Base-by-base conservation (phyloP, 2,329 filamentous ascomycete genomes). In the Exophiala viscosa region DNA sequence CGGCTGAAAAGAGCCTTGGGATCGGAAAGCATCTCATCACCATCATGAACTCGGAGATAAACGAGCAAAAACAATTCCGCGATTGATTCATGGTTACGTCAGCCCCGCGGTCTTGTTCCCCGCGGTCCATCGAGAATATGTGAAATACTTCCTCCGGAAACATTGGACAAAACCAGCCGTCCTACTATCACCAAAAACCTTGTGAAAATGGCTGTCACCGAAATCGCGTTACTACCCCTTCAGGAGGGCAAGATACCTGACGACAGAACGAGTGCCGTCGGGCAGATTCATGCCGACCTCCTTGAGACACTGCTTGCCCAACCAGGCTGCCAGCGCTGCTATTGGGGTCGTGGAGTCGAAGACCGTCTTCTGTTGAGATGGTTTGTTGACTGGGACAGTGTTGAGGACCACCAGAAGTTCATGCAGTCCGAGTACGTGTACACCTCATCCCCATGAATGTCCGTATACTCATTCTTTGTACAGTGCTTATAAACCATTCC, bases 351-450 rank as follows among this genome's bases (percentile, higher is more conserved):
- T n/a, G 47, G 60, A 39, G 34, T 62, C 5, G 63, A 65, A 46
- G 60, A 61, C 34, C 54, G 28, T 5, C 57, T 40, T 40, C 42
- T 52, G 3, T 28, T 63, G 15, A 54, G 58, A 40, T 43, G 64
- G n/a, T 57, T 61, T n/a, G 41, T 65, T 14, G 63, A 63, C 42
- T 65, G 63, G 62, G 60, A 62, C 32, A 58, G 49, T 3, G 17
- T 60, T 15, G 58, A 62, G 15, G 23, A 28, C 17, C 61, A 64
- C 51, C 51, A 59, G 38, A 55, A 51, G n/a, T 65, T 65, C 51
- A 62, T 55, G 13, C 46, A 52, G 14, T 35, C 39, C 9, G 43
- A 54, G 57, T 59, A 53, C 15, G 56, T 31, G 14, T 6, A 11
- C 18, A n/a, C 33, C 31, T 36, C 20, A 13, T 23, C 32, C 10